These are phyloP conservation scores for Pseudomonodictys pantanalensis DNA, from an alignment of 495 filamentous ascomycete species.

Conservation along the genomic window DNA sequence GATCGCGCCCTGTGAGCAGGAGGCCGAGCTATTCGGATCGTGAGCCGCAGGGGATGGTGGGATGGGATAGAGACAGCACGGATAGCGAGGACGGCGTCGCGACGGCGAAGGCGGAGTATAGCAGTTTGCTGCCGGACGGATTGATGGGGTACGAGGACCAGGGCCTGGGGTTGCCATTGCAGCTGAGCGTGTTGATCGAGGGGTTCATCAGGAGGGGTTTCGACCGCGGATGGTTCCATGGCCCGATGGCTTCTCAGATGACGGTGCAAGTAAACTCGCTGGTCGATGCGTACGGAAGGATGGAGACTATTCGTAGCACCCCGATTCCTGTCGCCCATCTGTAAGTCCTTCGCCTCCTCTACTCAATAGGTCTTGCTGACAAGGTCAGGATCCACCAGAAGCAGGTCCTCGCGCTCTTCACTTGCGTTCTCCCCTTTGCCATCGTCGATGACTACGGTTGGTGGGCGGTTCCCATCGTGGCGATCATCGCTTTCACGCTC, in stretches of 20 bases:
- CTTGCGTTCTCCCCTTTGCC: conserved; percentile 70
- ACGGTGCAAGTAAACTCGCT: conserved; percentile 60
- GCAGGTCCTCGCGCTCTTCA: conserved; percentile 70
- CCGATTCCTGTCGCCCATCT: conserved; percentile 74
- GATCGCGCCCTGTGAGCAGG: not conserved
- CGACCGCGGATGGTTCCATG: conserved; percentile 58
- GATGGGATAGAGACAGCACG: not conserved
- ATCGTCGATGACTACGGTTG: conserved; percentile 68
- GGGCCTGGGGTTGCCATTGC: conserved; percentile 63
- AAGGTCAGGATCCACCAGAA: conserved; percentile 62
- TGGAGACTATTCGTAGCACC: conserved; percentile 73
- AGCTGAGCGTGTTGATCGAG: conserved; percentile 67
- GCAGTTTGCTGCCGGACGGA: conserved; percentile 57
- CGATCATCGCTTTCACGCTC: conserved; percentile 67
- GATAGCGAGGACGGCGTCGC: conserved; percentile 14
- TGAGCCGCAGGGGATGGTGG: not conserved
- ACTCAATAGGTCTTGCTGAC: not conserved
- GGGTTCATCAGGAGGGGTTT: conserved; percentile 63
- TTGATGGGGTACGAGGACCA: conserved; percentile 60
- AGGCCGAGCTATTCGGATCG: not conserved
- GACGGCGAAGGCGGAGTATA: conserved; percentile 58
- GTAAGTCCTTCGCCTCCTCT: conserved; percentile 41
- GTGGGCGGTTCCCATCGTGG: conserved; percentile 67
- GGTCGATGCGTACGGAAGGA: conserved; percentile 63
- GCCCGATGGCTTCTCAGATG: conserved; percentile 61